Base-by-base conservation (phyloP, 176 grass and related monocot genomes). In the Lolium rigidum region DNA sequence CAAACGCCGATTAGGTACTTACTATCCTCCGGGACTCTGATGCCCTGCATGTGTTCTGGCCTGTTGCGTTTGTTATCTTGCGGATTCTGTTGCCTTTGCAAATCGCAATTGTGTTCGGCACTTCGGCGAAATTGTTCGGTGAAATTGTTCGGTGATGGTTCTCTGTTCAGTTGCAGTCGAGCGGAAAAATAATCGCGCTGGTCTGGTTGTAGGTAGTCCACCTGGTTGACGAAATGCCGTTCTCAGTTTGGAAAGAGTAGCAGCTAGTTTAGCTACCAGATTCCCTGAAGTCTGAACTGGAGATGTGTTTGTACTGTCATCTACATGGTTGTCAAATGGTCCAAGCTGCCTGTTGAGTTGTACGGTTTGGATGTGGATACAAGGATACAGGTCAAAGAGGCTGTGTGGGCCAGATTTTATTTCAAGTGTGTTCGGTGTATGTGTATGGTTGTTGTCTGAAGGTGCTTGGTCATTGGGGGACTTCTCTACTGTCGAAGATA, bases 201-300 rank as follows among this genome's bases (percentile, higher is more conserved):
- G 60, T n/a, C 4, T 25, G 57, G 39, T 57, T 46, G 70, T 13
- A 7, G 4, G 20, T 77, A 18, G 21, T 35, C n/a, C 22, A 73
- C 48, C 88, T 79, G 37, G 65, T 87, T 71, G 89, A 78, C 78
- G 80, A 83, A 83, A 74, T 87, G 38, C 80, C 48, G 4, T 7
- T 71, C 47, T 69, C 80, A 39, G 37, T 49, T 82, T 85, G 46
- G 55, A 57, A 48, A 54, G 57, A 73, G 37, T 3, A 67, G 64
- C 66, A 83, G 21, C 31, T 35, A 35, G 64, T 86, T 48, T 35
- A 11, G 66, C 24, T 79, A 79, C 55, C 37, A 64, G 35, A 65
- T 79, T 83, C 48, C 3, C 31, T 35, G 31, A 35, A 35, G 31
- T 35, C 31, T 35, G 31, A 35, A 35, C 65, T 79, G 65, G 79